A percentile compares a stretch with the other conserved stretches of the same genome.
Evolutionary conservation across 352 stramenopile species (phyloP).

Genomic region (Pilasporangium apinafurcum): DNA sequence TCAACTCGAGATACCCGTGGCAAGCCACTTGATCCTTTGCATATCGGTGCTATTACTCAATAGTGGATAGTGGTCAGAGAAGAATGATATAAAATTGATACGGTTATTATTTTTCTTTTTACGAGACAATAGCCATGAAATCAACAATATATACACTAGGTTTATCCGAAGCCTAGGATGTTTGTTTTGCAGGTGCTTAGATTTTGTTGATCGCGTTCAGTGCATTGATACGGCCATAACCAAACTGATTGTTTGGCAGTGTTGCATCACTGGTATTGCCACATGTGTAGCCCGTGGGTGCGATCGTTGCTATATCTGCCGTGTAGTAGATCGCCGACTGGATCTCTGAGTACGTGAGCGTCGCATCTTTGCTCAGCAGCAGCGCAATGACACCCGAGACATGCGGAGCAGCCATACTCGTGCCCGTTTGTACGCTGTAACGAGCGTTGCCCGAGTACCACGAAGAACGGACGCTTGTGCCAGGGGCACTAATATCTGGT

Average conservation of each 20-base stretch:
- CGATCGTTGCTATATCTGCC: conserved; percentile 7
- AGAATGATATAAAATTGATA: too few species aligned
- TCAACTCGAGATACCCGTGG: too few species aligned
- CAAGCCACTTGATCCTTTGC: too few species aligned
- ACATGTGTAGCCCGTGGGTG: conserved; percentile 2
- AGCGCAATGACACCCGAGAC: conserved; percentile 29
- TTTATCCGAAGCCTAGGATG: too few species aligned
- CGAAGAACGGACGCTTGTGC: conserved; percentile 10
- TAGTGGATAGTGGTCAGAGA: too few species aligned
- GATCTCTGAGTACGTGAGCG: conserved; percentile 11
- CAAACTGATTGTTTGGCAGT: conserved; percentile 29
- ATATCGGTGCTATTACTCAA: too few species aligned
- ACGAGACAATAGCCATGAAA: too few species aligned
- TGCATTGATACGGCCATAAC: conserved; percentile 22
- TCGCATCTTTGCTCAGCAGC: conserved; percentile 11
- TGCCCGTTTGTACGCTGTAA: conserved; percentile 20
- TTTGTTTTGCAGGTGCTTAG: too few species aligned
- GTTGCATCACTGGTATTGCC: conserved; percentile 2
- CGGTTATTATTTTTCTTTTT: too few species aligned
- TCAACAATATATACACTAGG: too few species aligned
- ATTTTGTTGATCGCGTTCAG: conserved; percentile 5
- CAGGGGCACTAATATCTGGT: conserved; percentile 20
- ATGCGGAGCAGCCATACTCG: conserved; percentile 26
- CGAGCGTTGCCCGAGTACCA: conserved; percentile 8
- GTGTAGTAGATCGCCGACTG: conserved; percentile 4